Evolutionary conservation across 2,329 filamentous ascomycete species (phyloP), one percentile per base, ranked within the genome.

Genomic region (Allantophomopsis cytisporea): DNA sequence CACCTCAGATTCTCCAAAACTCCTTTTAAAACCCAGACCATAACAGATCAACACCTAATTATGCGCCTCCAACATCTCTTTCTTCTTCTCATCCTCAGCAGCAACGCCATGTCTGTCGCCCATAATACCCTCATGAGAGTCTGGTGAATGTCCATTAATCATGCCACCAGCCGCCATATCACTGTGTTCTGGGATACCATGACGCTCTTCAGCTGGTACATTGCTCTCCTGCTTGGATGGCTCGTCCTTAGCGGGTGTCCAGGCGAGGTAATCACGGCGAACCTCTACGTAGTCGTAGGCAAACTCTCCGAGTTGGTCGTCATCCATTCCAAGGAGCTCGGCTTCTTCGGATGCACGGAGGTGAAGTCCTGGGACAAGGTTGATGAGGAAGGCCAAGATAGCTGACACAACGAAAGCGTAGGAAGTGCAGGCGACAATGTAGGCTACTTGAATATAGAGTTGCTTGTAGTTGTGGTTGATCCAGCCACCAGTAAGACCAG

Each of bases 211-310:
- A 41, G 70, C 59, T 23, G 69, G 62, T 52, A 72, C 67, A 44
- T 76, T 73, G 45, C 71, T 64, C 42, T 68, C 60, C 37, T 69
- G 66, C 42, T 49, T 51, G 44, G 50, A 46, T 18, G 76, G 80
- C 49, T 83, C 76, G 44, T 65, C 68, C 54, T 80, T 80, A 28
- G 80, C 76, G 1, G 84, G 84, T 21, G 82, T 88, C 84, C 84
- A 91, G 43, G 84, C 84, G 31, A 91, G 74, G 68, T 88, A 91
- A 62, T 91, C 84, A 53, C 84, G 77, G 55, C 84, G 80, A 43
- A 89, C 83, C 69, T 91, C 84, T 48, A 91, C 84, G 59, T 89
- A 91, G 59, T 91, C 84, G 66, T 89, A 89, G 11, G 83, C 84
- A 56, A 89, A 91, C 62, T 91, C 84, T 60, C 84, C 84, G 50